Evolutionary conservation across 202 grass and related monocot genomes (phyloP), one percentile per base, ranked within the genome.

Genomic region (Dendrocalamus latiflorus): DNA sequence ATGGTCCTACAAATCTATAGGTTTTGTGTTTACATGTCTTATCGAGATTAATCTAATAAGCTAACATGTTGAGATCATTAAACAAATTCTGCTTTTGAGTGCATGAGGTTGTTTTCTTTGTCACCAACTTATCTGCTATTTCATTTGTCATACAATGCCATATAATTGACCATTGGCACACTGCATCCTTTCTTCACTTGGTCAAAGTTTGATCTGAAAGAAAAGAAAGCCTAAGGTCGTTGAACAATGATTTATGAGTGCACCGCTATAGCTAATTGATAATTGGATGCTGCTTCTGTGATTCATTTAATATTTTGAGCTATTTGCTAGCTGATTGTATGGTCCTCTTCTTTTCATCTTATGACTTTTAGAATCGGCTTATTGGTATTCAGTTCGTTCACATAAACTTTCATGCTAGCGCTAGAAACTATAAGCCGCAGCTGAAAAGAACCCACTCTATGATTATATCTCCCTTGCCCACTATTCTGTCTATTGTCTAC

Each of bases 141-240:
- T 6, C 65, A 82, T 82, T 68, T 68, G 44, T 79, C 73, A 67
- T 33, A 44, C 53, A 53, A 20, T 42, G 6, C 68, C 70, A 74
- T 88, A 66, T 80, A 63, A 65, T 81, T 84, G 34, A 75, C 20
- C 63, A 47, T 36, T 62, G 39, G 62, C 25, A 28, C 3, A 43
- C 25, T 78, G 63, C 79, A 75, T 63, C 44, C n/a, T 62, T 59
- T 82, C 49, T 59, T 77, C n/a, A 21, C 33, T 77, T 61, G 42
- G 61, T 86, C 78, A 86, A 79, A 79, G 15, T 20, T 71, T 79
- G 79, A 79, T 83, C 22, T 65, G n/a, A 68, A 73, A 73, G 74
- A 74, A 84, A 85, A 66, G 45, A 81, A 58, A 84, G 75, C 50
- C 68, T 90, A 74, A 58, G 67, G 73, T 50, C 68, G 34, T 38